Percentiles rank a stretch among this genome's conserved stretches.
Evolutionary conservation across 768 basidiomycete genomes (phyloP).

Genomic region (Ephemerocybe angulata): DNA sequence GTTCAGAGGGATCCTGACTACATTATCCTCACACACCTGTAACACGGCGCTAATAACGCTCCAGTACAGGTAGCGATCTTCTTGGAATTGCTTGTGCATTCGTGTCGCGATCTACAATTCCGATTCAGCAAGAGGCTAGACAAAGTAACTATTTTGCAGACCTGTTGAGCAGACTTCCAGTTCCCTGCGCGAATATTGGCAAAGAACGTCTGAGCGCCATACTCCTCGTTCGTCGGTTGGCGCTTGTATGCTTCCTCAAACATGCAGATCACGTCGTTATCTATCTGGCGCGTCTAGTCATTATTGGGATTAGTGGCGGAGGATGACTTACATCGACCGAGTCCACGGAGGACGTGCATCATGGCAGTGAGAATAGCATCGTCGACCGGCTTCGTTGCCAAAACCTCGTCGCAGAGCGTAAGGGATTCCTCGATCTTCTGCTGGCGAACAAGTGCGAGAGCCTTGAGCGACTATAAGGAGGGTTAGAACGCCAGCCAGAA

Average conservation of each 20-base stretch:
- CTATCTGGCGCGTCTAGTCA: constrained; percentile 25
- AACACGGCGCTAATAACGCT: constrained; percentile 74
- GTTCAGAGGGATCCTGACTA: not conserved
- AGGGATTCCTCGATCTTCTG: constrained; percentile 86
- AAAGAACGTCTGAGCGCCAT: constrained; percentile 81
- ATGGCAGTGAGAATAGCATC: constrained; percentile 74
- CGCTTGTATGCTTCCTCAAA: constrained; percentile 85
- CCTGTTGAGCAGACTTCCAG: constrained; percentile 87
- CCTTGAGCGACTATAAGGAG: constrained; percentile 65
- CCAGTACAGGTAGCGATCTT: constrained; percentile 82
- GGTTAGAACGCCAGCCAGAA: constrained; percentile 11
- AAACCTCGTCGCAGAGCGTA: constrained; percentile 73
- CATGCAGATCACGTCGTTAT: constrained; percentile 78
- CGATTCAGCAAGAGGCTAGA: not conserved
- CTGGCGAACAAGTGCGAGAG: constrained; percentile 76
- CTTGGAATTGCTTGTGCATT: constrained; percentile 81
- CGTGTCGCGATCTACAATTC: constrained; percentile 63
- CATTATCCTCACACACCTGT: constrained; percentile 47
- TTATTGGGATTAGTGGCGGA: not conserved
- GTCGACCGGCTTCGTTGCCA: constrained; percentile 67
- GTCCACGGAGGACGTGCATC: constrained; percentile 77
- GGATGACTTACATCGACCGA: constrained; percentile 57
- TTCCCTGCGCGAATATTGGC: constrained; percentile 75
- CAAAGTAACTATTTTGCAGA: constrained; percentile 19
- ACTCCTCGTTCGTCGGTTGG: constrained; percentile 77